Evolutionary conservation across 108 stramenopile genomes (phyloP), one percentile per base, ranked within the genome.

Genomic region (Cyclotella baltica): DNA sequence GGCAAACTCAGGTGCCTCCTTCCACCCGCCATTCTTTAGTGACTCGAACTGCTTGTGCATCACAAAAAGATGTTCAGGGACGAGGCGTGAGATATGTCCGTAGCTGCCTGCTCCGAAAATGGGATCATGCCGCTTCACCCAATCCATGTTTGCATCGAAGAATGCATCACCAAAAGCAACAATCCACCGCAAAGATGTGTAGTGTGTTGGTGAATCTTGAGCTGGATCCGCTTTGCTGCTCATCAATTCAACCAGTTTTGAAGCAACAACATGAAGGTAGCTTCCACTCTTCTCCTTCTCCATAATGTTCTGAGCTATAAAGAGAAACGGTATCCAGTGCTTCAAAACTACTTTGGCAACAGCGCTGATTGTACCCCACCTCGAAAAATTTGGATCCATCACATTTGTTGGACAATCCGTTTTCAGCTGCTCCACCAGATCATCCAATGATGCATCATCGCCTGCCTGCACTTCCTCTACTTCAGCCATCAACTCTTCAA

Each of bases 341-440:
- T 52, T 52, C 19, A 52, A n/a, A 10, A 52, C 51, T 4, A 52
- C 51, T 20, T 52, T 52, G 11, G 51, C 51, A 19, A 52, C 51
- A 52, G 10, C 18, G 19, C 51, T 52, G 18, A n/a, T n/a, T 19
- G 51, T 52, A n/a, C 51, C 51, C 51, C 51, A 52, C 4, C 51
- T 13, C 18, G 51, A 52, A n/a, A 52, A 52, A n/a, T 52, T 52
- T 4, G 51, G 51, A 10, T 52, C 51, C 51, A n/a, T 52, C 11
- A 52, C 51, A 52, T 52, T 52, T 4, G 51, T 52, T n/a, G 51
- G 51, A n/a, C 51, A 52, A n/a, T 43, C 40, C 40, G 8, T 13
- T 43, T 11, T 11, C 40, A 43, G 40, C 40, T 11, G 40, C 40
- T 43, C 40, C 40, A 20, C 19, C 51, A 52, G 11, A 52, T 52